Conservation (phyloP, 2,329 filamentous ascomycete species). For the Blastomyces emzantsi region DNA sequence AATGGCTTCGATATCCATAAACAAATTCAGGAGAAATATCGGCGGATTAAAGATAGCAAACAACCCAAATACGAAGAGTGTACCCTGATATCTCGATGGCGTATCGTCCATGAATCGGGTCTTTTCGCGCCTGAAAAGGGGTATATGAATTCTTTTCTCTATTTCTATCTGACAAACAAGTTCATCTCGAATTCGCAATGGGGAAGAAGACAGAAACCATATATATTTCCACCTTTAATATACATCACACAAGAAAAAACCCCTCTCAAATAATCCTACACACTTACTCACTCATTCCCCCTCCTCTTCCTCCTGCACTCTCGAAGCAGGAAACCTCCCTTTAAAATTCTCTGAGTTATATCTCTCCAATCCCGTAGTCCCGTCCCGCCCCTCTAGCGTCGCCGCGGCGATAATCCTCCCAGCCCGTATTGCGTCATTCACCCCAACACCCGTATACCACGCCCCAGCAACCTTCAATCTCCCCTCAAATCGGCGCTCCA, state of each 20-base stretch:
- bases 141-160: neutral
- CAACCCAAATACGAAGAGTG: neutral
- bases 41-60: neutral
- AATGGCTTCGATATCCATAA: neutral
- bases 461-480: conserved; percentile 54
- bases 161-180: neutral
- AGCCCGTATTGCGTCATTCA: conserved; percentile 49
- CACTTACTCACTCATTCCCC: neutral
- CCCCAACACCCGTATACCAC: conserved; percentile 43
- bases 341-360: conserved; percentile 1
- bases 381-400: conserved; percentile 20
- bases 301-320: neutral
- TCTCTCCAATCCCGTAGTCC: conserved; percentile 32
- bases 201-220: neutral
- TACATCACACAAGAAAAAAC: neutral
- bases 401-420: conserved; percentile 45
- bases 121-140: neutral
- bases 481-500: conserved; percentile 50
- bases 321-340: neutral
- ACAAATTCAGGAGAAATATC: neutral
- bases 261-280: neutral
- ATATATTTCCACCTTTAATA: neutral
- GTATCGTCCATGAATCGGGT: neutral
- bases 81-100: neutral
- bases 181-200: neutral